phyloP scores from a whole-genome alignment of 2,329 filamentous ascomycete genomes.

The Bipolaris gigantea region DNA sequence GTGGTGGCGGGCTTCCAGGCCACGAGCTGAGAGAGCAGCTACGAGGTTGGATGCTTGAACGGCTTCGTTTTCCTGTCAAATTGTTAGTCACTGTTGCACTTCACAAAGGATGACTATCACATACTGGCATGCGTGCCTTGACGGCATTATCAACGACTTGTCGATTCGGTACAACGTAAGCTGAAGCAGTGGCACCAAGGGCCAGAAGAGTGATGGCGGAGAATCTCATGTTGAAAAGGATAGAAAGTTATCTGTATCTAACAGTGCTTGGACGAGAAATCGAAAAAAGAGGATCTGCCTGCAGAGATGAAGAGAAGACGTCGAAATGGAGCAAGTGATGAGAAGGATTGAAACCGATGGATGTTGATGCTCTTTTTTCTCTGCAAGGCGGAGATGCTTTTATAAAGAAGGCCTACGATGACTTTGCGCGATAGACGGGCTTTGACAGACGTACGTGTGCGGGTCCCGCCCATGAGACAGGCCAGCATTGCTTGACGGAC shows the following conservation, averaged over 20 bases:
- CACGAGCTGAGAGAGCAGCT: slow-evolving; percentile 25
- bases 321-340: slow-evolving; percentile 32
- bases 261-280: slow-evolving; percentile 11
- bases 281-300: slow-evolving; percentile 33
- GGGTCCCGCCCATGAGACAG: slow-evolving; percentile 24
- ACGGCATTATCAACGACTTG: slow-evolving; percentile 25
- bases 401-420: slow-evolving; percentile 22
- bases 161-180: slow-evolving; percentile 38
- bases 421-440: slow-evolving; percentile 2
- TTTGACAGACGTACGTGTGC: slow-evolving; percentile 5
- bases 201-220: slow-evolving; percentile 34
- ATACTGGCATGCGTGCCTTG: slow-evolving; percentile 33
- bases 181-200: slow-evolving; percentile 36
- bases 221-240: slow-evolving; percentile 35
- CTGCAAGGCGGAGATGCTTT: slow-evolving; percentile 25
- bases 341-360: slow-evolving; percentile 42
- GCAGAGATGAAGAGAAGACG: slow-evolving; percentile 34
- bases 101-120: neutral
- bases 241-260: slow-evolving; percentile 4
- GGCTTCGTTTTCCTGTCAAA: slow-evolving; percentile 28
- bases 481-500: slow-evolving; percentile 20
- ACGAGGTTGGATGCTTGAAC: slow-evolving; percentile 24
- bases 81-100: slow-evolving; percentile 9
- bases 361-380: slow-evolving; percentile 27
- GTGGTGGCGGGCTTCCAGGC: slow-evolving; percentile 18